phyloP scores from a whole-genome alignment of 345 rosid species.

The Camelina hispida region DNA sequence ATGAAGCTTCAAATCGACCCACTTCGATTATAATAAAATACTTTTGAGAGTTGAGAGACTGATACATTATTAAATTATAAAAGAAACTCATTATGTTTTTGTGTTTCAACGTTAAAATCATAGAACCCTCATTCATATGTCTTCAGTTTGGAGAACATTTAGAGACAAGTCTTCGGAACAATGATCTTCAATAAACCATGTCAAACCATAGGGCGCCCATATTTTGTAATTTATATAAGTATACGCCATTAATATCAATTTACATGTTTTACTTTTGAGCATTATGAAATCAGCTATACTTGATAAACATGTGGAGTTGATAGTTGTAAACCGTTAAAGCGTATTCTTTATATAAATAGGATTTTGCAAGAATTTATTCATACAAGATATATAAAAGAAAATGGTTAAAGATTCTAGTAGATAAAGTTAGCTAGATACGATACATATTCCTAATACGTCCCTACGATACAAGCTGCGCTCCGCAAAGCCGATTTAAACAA shows the following conservation, averaged over 20 bases:
- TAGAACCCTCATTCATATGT: slow-evolving; percentile 46
- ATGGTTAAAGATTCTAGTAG: neutral
- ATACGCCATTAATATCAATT: slow-evolving; percentile 5
- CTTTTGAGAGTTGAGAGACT: slow-evolving; percentile 35
- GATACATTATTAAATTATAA: slow-evolving; percentile 18
- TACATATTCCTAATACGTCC: too few relatives aligned
- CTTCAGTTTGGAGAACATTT: slow-evolving; percentile 44
- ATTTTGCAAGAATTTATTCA: neutral
- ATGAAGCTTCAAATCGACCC: slow-evolving; percentile 46
- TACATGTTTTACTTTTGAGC: slow-evolving; percentile 1
- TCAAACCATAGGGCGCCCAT: slow-evolving; percentile 45
- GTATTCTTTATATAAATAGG: neutral
- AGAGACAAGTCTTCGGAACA: slow-evolving; percentile 47
- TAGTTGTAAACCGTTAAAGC: neutral
- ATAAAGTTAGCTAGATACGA: neutral
- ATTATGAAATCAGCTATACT: neutral
- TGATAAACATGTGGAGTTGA: neutral
- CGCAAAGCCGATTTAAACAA: too few relatives aligned
- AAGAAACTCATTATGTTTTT: slow-evolving; percentile 37
- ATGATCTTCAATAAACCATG: slow-evolving; percentile 41
- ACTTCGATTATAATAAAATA: slow-evolving; percentile 37
- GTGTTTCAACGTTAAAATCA: slow-evolving; percentile 45
- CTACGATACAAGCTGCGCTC: too few relatives aligned
- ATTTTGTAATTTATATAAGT: slow-evolving; percentile 3
- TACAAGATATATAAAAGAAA: neutral